A percentile compares a stretch with the other conserved stretches of the same genome.
Evolutionary conservation across 2,329 filamentous ascomycete genomes (phyloP).

Genomic region (Ambrosiella cleistominuta): DNA sequence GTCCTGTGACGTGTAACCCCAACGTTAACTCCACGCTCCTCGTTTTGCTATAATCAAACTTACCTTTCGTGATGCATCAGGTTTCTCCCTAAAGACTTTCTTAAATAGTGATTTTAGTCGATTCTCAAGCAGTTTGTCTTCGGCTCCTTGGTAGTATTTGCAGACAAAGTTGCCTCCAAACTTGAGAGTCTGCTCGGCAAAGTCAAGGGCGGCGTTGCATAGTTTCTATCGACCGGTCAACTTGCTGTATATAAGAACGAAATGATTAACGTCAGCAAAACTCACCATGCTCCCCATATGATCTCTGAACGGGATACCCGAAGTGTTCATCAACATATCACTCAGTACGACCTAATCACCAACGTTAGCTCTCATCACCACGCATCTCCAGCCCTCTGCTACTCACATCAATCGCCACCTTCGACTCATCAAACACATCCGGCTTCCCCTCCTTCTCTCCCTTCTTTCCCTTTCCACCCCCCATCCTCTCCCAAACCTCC

Average conservation of each 20-base stretch:
- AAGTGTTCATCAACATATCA: conserved; percentile 99
- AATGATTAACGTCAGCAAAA: conserved; percentile 6
- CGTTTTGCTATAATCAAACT: conserved; percentile 17
- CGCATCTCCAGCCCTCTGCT: background rate
- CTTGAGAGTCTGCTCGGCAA: conserved; percentile 69
- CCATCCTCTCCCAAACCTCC: conserved; percentile 14
- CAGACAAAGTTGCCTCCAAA: conserved; percentile 80
- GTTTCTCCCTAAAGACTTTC: conserved; percentile 74
- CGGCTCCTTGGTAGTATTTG: conserved; percentile 88
- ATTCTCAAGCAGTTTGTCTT: conserved; percentile 65
- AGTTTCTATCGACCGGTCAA: conserved; percentile 47
- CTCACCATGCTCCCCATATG: conserved; percentile 89
- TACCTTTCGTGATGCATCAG: conserved; percentile 75
- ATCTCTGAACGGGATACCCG: conserved; percentile 69
- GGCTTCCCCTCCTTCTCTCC: conserved; percentile 11
- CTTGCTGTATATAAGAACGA: conserved; percentile 1
- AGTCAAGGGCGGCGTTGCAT: conserved; percentile 62
- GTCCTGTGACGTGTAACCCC: conserved; percentile 32
- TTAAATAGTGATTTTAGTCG: conserved; percentile 60
- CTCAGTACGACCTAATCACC: conserved; percentile 58
- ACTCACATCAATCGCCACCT: conserved; percentile 8
- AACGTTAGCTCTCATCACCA: background rate
- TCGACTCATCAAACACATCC: background rate
- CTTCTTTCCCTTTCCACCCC: background rate
- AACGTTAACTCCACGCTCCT: background rate